phyloP scores from a whole-genome alignment of 768 basidiomycete genomes.

The Collybia nuda region DNA sequence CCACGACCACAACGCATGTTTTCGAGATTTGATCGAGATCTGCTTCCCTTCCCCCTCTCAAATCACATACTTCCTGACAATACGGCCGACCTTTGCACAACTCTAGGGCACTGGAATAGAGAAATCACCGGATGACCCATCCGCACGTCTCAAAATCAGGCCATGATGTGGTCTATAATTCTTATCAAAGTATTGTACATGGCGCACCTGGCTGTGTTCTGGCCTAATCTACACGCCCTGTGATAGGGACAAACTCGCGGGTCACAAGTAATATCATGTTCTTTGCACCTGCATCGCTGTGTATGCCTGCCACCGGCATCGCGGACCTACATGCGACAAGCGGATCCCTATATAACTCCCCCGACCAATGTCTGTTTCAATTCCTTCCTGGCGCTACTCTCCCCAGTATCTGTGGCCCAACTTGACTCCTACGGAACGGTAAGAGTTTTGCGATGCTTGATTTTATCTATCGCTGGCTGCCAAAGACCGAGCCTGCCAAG shows the following conservation, averaged over 20 bases:
- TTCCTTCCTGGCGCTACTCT: constrained; percentile 11
- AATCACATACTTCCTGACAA: too few relatives aligned
- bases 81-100: too few relatives aligned
- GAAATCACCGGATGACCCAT: too few relatives aligned
- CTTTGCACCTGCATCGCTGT: constrained; percentile 8
- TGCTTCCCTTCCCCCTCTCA: background rate
- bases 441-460: constrained; percentile 20
- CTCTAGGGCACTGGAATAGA: too few relatives aligned
- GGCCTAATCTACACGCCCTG: constrained; percentile 1
- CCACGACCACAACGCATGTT: constrained; percentile 12
- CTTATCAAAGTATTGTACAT: background rate
- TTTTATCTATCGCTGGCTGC: constrained; percentile 24
- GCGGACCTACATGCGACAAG: constrained; percentile 15
- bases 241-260: background rate
- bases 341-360: constrained; percentile 13
- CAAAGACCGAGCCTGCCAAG: constrained; percentile 12
- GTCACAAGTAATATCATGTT: background rate
- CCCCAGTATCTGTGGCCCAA: background rate
- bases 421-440: constrained; percentile 9
- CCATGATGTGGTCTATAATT: too few relatives aligned
- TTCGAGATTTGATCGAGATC: constrained; percentile 7
- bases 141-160: too few relatives aligned
- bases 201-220: constrained; percentile 9
- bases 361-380: constrained; percentile 8
- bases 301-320: constrained; percentile 13